Base-by-base conservation (phyloP, 495 filamentous ascomycete genomes). In the Cercophora samala region DNA sequence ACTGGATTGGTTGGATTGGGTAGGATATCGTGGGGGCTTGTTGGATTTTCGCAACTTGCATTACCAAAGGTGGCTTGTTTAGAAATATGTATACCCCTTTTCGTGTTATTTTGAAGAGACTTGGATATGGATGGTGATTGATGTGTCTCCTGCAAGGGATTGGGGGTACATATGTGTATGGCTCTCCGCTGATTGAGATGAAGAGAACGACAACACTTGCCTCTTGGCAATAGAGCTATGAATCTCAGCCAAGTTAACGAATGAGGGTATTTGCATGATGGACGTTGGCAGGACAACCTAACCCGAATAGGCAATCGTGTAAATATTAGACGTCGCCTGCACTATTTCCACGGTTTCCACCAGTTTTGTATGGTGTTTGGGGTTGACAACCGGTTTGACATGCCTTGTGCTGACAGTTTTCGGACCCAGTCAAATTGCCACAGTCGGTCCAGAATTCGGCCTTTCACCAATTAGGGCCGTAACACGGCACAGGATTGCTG, bases 1-100 rank as follows among this genome's bases (percentile, higher is more conserved):
- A n/a, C 17, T 58, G 22, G 60, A 51, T 5, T 24, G 32, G 59
- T 51, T 62, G 52, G 52, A 19, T 58, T 25, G n/a, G 51, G n/a
- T 23, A 29, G 29, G 51, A 25, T 56, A 56, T 9, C 5, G 37
- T 9, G 37, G 37, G 3, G 29, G 29, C 29, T 32, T 32, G 29
- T 32, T 32, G 29, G 37, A 0, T 46, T 11, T 1, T 46, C 26
- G n/a, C n/a, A n/a, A n/a, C n/a, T n/a, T n/a, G n/a, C n/a, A n/a
- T n/a, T n/a, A n/a, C n/a, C n/a, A n/a, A n/a, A n/a, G n/a, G n/a
- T n/a, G n/a, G n/a, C n/a, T n/a, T 46, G 37, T 46, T 46, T 18
- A 46, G 37, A 46, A 18, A 46, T 46, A 46, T 46, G 37, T 46
- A 46, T 46, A 46, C 37, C 37, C 37, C 37, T 46, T 32, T 46